Evolutionary conservation across 805 yeast genomes (phyloP).

Genomic region (Candida yuanshanica): DNA sequence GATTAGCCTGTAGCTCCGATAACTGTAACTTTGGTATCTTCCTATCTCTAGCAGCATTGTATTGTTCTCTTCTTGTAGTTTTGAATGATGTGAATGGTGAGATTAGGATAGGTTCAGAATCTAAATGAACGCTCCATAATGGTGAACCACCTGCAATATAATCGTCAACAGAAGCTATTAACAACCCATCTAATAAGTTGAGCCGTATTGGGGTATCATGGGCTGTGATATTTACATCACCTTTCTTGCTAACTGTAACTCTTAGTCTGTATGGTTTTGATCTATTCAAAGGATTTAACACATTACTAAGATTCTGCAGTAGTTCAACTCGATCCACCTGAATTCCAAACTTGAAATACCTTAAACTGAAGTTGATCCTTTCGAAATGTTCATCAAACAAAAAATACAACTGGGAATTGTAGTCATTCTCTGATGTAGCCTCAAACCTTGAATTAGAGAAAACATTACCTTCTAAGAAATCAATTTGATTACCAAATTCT

Average conservation of each 20-base stretch:
- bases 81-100: constrained; percentile 85
- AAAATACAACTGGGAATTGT: constrained; percentile 38
- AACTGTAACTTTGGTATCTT: constrained; percentile 22
- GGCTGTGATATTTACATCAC: constrained; percentile 32
- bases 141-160: constrained; percentile 15
- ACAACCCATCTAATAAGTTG: constrained; percentile 25
- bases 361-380: constrained; percentile 49
- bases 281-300: constrained; percentile 27
- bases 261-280: constrained; percentile 42
- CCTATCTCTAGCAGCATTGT: constrained; percentile 56
- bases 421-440: neutral
- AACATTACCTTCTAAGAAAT: neutral
- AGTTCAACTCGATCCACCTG: constrained; percentile 39
- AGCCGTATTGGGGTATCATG: constrained; percentile 26
- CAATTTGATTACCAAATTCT: constrained; percentile 9
- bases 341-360: constrained; percentile 47
- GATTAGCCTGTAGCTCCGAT: neutral
- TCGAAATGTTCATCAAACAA: constrained; percentile 59
- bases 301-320: constrained; percentile 33
- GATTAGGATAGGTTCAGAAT: constrained; percentile 42
- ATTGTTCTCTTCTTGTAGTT: constrained; percentile 67
- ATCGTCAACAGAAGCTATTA: constrained; percentile 19
- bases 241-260: constrained; percentile 34
- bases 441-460: neutral
- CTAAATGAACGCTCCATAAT: constrained; percentile 60